Conservation (phyloP, 2,329 filamentous ascomycete species). For the Magnaporthiopsis incrustans region DNA sequence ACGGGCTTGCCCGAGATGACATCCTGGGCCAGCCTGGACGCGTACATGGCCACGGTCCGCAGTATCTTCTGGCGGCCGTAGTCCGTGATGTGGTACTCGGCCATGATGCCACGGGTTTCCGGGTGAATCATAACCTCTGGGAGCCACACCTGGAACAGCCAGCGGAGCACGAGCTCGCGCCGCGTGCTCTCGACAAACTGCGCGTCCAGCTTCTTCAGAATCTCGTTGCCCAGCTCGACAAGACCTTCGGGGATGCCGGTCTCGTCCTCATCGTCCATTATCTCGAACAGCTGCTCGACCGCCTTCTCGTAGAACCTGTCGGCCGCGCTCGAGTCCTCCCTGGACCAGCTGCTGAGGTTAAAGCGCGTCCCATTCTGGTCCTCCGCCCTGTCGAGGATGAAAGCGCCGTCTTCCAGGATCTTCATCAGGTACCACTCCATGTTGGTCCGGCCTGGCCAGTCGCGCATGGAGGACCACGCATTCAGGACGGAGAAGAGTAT, state of each 20-base stretch:
- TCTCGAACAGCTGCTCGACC: constrained; percentile 71
- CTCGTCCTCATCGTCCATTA: constrained; percentile 76
- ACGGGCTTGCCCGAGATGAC: constrained; percentile 55
- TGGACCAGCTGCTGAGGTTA: constrained; percentile 64
- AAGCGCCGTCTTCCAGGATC: constrained; percentile 85
- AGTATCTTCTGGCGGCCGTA: constrained; percentile 78
- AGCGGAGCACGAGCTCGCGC: constrained; percentile 80
- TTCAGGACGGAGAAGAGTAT: constrained; percentile 80
- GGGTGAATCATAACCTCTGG: constrained; percentile 79
- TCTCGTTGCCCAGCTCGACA: constrained; percentile 75
- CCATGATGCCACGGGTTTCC: constrained; percentile 71
- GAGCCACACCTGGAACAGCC: constrained; percentile 85
- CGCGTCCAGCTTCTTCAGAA: constrained; percentile 67
- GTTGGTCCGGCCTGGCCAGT: constrained; percentile 83
- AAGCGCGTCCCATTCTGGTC: constrained; percentile 65
- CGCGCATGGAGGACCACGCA: constrained; percentile 76
- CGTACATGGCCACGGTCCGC: constrained; percentile 71
- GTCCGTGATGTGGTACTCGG: constrained; percentile 87
- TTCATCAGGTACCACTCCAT: constrained; percentile 95
- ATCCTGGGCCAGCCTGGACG: constrained; percentile 72
- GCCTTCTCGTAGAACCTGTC: constrained; percentile 85
- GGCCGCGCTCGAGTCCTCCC: constrained; percentile 71
- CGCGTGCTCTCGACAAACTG: constrained; percentile 67
- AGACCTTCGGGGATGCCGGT: constrained; percentile 83
- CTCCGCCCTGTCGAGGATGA: constrained; percentile 78